These are phyloP conservation scores for Urochloa ruziziensis DNA, from an alignment of 176 grass and related monocot genomes.

Conservation along the genomic window DNA sequence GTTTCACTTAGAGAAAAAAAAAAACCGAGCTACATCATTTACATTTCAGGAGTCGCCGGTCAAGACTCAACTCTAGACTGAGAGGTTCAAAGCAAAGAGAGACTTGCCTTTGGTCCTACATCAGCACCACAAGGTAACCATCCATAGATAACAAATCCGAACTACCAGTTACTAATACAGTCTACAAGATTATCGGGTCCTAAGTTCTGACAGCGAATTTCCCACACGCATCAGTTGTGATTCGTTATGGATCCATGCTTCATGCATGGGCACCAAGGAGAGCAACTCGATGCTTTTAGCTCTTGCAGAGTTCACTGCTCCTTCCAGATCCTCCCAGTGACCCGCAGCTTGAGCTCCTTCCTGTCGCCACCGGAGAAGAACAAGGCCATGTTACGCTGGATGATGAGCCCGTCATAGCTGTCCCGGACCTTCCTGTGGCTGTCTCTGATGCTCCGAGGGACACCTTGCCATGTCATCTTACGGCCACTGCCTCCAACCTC, in stretches of 20 bases:
- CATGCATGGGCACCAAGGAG: not conserved
- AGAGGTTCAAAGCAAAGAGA: conserved; percentile 31
- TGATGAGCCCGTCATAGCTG: conserved; percentile 92
- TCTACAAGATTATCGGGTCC: conserved; percentile 9
- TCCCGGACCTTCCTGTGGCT: conserved; percentile 92
- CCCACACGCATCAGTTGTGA: not conserved
- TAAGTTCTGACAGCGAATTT: not conserved
- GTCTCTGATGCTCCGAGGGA: conserved; percentile 91
- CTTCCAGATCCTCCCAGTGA: conserved; percentile 94
- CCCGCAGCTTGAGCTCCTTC: conserved; percentile 91
- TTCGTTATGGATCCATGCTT: not conserved
- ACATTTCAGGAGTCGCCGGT: conserved; percentile 22
- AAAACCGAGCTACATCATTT: conserved; percentile 22
- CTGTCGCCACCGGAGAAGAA: conserved; percentile 89
- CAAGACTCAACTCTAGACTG: conserved; percentile 11
- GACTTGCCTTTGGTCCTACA: conserved; percentile 35
- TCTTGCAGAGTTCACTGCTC: conserved; percentile 43
- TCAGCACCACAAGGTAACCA: not conserved
- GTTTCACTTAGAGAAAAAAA: not conserved
- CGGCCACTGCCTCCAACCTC: conserved; percentile 87
- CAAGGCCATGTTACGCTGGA: conserved; percentile 95
- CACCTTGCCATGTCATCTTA: conserved; percentile 95
- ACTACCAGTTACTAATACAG: not conserved
- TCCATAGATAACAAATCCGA: not conserved
- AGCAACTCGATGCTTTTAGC: not conserved